A percentile compares a stretch with the other conserved stretches of the same genome.
phyloP scores from a whole-genome alignment of 768 basidiomycete species.

The Lactarius trivialis region DNA sequence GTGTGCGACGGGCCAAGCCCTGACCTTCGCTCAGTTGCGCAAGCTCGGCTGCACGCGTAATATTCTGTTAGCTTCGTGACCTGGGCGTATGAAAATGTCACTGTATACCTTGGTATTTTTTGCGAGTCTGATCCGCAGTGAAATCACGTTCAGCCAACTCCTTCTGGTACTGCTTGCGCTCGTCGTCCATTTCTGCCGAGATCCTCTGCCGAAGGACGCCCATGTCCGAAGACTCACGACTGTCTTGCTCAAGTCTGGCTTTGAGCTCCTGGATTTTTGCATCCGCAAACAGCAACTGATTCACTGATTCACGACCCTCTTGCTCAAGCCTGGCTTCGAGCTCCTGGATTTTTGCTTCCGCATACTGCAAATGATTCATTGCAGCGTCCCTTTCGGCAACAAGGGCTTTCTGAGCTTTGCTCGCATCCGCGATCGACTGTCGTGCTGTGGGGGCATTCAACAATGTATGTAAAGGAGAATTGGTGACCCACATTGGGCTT shows the following conservation, averaged over 20 bases:
- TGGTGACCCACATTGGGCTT: constrained; percentile 47
- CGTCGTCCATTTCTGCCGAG: constrained; percentile 72
- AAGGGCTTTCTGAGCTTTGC: constrained; percentile 49
- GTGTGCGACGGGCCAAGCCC: neutral
- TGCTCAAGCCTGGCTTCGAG: constrained; percentile 59
- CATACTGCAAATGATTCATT: constrained; percentile 42
- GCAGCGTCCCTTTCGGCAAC: constrained; percentile 46
- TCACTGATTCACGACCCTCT: constrained; percentile 56
- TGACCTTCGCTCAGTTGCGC: constrained; percentile 75
- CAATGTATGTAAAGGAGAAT: neutral
- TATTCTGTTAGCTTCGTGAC: neutral
- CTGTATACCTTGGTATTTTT: constrained; percentile 78
- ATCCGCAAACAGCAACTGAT: constrained; percentile 45
- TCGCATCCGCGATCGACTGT: constrained; percentile 53
- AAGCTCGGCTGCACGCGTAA: constrained; percentile 52
- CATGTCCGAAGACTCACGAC: constrained; percentile 59
- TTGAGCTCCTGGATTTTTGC: constrained; percentile 52
- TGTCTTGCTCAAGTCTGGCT: constrained; percentile 57
- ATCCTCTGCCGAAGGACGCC: constrained; percentile 59
- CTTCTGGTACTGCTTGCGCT: constrained; percentile 70
- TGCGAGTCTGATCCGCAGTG: constrained; percentile 69
- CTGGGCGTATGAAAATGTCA: neutral
- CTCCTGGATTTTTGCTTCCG: constrained; percentile 50
- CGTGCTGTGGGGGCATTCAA: constrained; percentile 38
- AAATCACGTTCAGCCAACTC: constrained; percentile 78